Percentiles rank a stretch among this genome's conserved stretches.
phyloP scores from a whole-genome alignment of 768 basidiomycete species.

The Gloeopeniophorella convolvens region DNA sequence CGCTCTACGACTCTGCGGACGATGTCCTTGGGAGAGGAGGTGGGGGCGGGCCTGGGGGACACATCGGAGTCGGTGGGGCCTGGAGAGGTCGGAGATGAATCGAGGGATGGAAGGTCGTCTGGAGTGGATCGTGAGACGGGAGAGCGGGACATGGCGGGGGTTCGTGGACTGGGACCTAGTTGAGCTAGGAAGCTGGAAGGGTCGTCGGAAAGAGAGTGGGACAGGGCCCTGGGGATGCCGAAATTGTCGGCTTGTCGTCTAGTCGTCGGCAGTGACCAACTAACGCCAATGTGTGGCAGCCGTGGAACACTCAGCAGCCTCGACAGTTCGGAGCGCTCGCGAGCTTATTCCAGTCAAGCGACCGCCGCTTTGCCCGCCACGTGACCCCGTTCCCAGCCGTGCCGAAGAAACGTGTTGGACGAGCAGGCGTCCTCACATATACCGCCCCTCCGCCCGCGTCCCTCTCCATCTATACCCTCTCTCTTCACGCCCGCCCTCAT shows the following conservation, averaged over 20 bases:
- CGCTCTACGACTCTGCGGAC: constrained; percentile 35
- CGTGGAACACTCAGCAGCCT: neutral
- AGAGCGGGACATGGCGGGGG: constrained; percentile 5
- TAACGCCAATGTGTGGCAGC: no score
- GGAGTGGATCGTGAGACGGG: neutral
- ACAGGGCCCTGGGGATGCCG: no score
- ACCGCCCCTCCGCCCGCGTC: neutral
- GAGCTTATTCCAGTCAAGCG: no score
- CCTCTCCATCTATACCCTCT: constrained; percentile 11
- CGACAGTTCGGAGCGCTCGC: no score
- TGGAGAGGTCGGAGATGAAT: constrained; percentile 10
- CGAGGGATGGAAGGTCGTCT: neutral
- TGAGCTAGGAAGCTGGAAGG: no score
- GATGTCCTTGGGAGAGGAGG: constrained; percentile 17
- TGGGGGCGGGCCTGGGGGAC: constrained; percentile 3
- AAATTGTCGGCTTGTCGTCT: no score
- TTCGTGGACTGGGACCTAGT: neutral
- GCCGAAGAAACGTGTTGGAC: constrained; percentile 42
- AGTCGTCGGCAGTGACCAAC: no score
- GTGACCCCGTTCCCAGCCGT: neutral
- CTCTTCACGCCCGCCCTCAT: constrained; percentile 1
- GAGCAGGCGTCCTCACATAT: constrained; percentile 6
- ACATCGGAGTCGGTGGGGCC: constrained; percentile 8
- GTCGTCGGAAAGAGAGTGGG: no score
- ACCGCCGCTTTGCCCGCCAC: no score